These are phyloP conservation scores for Aurantiochytrium sp. DNA, from an alignment of 108 stramenopile genomes.

Conservation along the genomic window DNA sequence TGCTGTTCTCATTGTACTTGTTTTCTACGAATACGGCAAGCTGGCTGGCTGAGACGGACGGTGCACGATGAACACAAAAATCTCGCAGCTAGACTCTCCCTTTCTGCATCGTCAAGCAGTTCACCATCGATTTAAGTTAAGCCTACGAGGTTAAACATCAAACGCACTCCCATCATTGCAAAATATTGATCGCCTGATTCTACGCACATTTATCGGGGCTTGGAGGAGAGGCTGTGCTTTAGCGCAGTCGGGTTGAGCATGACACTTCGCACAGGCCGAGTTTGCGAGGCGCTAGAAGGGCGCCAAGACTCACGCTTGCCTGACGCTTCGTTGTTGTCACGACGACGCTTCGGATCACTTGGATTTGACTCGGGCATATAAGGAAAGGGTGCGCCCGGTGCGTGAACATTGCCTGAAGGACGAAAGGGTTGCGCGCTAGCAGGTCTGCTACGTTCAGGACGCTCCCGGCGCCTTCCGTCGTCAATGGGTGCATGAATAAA, in stretches of 20 bases:
- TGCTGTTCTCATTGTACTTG: too few relatives aligned
- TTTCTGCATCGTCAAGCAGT: too few relatives aligned
- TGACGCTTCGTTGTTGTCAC: background rate
- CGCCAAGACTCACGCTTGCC: background rate
- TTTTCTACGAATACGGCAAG: too few relatives aligned
- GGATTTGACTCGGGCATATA: background rate
- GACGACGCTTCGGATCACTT: background rate
- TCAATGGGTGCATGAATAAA: slow-evolving; percentile 5
- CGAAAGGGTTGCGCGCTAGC: background rate
- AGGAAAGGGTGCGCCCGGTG: background rate
- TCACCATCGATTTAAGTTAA: too few relatives aligned
- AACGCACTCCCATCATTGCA: too few relatives aligned
- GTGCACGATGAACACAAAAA: too few relatives aligned
- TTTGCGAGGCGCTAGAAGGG: background rate
- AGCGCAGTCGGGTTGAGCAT: background rate
- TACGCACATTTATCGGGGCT: background rate
- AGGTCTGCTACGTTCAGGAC: background rate
- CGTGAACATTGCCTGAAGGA: background rate
- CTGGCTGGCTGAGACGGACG: too few relatives aligned
- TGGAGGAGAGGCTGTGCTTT: background rate
- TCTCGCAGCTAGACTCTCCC: too few relatives aligned
- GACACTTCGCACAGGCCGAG: background rate
- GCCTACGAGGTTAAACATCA: too few relatives aligned
- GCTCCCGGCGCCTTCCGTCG: background rate
- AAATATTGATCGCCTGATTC: too few relatives aligned